Conservation (phyloP, 768 basidiomycete species). For the Mycena venus region DNA sequence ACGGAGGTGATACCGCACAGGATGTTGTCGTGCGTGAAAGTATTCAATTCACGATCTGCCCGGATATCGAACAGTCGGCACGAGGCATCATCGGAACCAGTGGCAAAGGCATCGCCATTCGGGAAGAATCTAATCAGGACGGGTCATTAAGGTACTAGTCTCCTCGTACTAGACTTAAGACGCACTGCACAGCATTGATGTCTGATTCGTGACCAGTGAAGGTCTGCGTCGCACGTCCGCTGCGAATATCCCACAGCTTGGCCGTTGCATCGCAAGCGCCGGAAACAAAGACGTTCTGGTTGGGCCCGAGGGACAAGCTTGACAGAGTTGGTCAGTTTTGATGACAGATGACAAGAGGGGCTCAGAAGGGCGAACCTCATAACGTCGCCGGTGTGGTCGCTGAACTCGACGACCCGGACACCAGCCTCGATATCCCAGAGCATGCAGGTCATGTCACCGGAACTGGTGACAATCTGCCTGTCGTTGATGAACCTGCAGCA, state of each 20-base stretch:
- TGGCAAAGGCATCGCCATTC: constrained; percentile 98
- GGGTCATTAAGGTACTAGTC: constrained; percentile 27
- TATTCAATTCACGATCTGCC: constrained; percentile 96
- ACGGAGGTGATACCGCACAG: constrained; percentile 99
- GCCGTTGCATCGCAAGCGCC: constrained; percentile 99
- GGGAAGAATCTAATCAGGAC: constrained; percentile 89
- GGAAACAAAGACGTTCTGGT: constrained; percentile 96
- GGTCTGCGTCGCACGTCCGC: constrained; percentile 97
- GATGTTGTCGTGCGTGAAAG: constrained; percentile 98
- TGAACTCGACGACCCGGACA: constrained; percentile 97
- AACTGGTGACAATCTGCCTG: constrained; percentile 97
- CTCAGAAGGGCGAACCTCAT: constrained; percentile 84
- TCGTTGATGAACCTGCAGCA: constrained; percentile 99
- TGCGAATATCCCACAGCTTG: constrained; percentile 99
- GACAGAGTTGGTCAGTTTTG: constrained; percentile 30
- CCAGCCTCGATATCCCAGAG: constrained; percentile 99
- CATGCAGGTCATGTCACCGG: constrained; percentile 99
- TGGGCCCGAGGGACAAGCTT: constrained; percentile 95
- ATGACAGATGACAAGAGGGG: constrained; percentile 15
- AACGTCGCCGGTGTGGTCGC: constrained; percentile 98
- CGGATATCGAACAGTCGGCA: constrained; percentile 98
- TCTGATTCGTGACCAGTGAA: constrained; percentile 99
- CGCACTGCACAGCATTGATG: constrained; percentile 98
- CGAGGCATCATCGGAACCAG: constrained; percentile 98
- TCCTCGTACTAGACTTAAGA: constrained; percentile 37